Conservation (phyloP, 768 basidiomycete species). For the Exidia glandulosa region DNA sequence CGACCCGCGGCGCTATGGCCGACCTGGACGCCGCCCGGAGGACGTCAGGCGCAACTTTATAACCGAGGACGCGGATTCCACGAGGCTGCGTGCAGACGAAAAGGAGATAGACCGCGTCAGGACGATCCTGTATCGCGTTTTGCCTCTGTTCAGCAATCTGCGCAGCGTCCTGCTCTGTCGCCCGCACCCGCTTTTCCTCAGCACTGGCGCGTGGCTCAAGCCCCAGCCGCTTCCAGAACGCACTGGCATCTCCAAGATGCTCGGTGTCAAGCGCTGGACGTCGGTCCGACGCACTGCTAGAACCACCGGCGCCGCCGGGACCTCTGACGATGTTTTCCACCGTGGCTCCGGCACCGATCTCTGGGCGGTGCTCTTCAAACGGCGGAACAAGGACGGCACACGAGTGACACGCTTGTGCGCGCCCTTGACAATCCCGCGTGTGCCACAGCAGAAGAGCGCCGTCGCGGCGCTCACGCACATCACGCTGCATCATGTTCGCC, state of each 20-base stretch:
- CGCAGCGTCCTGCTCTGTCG: background rate
- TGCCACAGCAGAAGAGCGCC: background rate
- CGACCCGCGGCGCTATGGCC: background rate
- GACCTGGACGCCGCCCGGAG: background rate
- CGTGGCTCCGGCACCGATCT: background rate
- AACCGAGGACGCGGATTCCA: background rate
- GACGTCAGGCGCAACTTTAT: background rate
- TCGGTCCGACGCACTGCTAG: background rate
- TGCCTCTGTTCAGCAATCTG: background rate
- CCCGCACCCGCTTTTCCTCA: background rate
- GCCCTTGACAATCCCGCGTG: background rate
- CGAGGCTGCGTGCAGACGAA: background rate
- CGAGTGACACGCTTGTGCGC: background rate
- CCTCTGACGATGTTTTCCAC: background rate
- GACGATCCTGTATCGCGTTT: background rate
- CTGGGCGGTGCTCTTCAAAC: background rate
- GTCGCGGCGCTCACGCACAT: background rate
- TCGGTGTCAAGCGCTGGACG: background rate
- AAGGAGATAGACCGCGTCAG: background rate
- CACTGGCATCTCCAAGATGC: background rate
- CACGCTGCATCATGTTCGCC: background rate
- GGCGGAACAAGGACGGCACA: background rate
- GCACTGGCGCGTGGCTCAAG: background rate
- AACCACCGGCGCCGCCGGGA: background rate
- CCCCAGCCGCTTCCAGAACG: background rate